Base-by-base conservation (phyloP, 2,329 filamentous ascomycete genomes). In the Aureobasidium sp. region DNA sequence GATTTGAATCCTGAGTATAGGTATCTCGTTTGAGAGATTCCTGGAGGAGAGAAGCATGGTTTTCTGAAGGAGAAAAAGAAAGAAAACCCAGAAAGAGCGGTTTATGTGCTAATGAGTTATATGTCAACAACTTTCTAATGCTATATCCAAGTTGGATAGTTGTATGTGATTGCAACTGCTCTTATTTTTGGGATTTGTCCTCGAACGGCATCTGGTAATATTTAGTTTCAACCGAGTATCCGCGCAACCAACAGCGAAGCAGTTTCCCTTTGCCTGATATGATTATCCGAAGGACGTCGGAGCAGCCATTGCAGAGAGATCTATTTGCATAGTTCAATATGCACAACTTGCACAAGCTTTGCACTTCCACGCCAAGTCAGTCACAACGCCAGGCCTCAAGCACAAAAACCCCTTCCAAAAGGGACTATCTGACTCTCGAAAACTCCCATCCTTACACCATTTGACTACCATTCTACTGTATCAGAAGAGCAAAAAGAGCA, bases 1-100 rank as follows among this genome's bases (percentile, higher is more conserved):
- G 84, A 87, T 69, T 65, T 84, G 73, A 82, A 75, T 60, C 84
- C 84, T 2, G 81, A 81, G 17, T 87, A 86, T 70, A 76, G 84
- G 65, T 87, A 86, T 71, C 68, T 59, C 83, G 62, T 67, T 85
- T 65, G 77, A 56, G 26, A 51, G 17, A 23, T 17, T 9, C 1
- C 20, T 6, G 32, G 7, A 10, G 6, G 10, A 34, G 32, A 34
- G 32, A 34, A 8, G 29, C 5, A 32, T 32, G 29, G 8, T 32
- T 32, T 32, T 32, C 7, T 23, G 42, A 27, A 27, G 10, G 20
- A 46, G n/a, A 20, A 23, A 58, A 23, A 17, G 42, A 41, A 8
- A n/a, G 15, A 7, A 41, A 15, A 23, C 8, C 10, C 7, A 20
- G 41, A 23, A 12, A 20, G n/a, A 42, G 8, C 2, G 41, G 23